Evolutionary conservation across 2,329 filamentous ascomycete genomes (phyloP).

Genomic region (Trichoderma citrinoviride): DNA sequence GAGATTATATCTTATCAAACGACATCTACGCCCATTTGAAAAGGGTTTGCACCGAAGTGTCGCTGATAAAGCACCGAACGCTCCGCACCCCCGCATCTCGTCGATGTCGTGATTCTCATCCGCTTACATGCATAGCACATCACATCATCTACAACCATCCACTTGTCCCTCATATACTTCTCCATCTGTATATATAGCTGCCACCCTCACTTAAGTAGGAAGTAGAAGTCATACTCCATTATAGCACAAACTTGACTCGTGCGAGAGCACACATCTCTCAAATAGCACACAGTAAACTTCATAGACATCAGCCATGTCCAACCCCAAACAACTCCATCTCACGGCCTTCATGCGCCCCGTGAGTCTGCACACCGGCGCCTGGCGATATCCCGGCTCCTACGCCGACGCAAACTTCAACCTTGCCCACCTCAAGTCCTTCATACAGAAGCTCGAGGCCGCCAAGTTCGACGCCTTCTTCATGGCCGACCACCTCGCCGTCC

Average conservation of each 20-base stretch:
- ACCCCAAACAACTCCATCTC: slow-evolving; percentile 46
- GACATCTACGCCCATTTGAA: too few relatives aligned
- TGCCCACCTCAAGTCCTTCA: slow-evolving; percentile 50
- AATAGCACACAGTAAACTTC: neutral
- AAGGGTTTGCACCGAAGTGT: neutral
- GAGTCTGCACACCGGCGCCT: slow-evolving; percentile 54
- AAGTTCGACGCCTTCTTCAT: slow-evolving; percentile 59
- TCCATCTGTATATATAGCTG: neutral
- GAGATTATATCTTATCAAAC: too few relatives aligned
- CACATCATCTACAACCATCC: neutral
- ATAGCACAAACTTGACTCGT: too few relatives aligned
- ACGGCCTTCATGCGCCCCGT: slow-evolving; percentile 60
- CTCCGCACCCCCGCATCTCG: slow-evolving; percentile 16
- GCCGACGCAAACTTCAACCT: slow-evolving; percentile 59
- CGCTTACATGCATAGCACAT: neutral
- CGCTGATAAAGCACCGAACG: neutral
- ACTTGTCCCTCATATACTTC: neutral
- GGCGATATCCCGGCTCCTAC: slow-evolving; percentile 54
- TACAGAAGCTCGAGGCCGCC: slow-evolving; percentile 51
- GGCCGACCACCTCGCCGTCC: slow-evolving; percentile 53
- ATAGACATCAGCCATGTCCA: slow-evolving; percentile 19
- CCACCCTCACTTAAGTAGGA: neutral
- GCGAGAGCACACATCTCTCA: neutral
- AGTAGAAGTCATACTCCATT: neutral
- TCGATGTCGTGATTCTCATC: slow-evolving; percentile 20